Evolutionary conservation across 75 land plant species (phyloP).

Genomic region (Picea glauca): DNA sequence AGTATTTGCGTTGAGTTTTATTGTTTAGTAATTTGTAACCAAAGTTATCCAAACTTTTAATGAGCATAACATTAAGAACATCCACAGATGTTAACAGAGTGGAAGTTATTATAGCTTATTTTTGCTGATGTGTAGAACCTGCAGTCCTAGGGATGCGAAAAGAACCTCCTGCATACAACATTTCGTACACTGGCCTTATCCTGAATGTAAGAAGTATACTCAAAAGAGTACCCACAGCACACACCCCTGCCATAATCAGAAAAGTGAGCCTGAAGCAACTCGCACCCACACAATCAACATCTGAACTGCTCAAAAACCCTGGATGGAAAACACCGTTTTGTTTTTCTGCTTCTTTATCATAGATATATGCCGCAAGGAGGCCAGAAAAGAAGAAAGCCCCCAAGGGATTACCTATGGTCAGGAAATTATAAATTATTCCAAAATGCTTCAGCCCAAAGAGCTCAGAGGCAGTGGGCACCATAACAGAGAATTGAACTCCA

Average conservation of each 20-base stretch:
- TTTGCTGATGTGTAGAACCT: background rate
- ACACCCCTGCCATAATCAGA: constrained; percentile 61
- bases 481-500: constrained; percentile 81
- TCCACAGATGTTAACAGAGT: no score
- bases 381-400: constrained; percentile 89
- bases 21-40: no score
- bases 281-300: constrained; percentile 55
- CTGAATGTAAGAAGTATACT: constrained; percentile 52
- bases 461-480: constrained; percentile 93
- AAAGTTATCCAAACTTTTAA: no score
- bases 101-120: no score
- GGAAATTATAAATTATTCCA: constrained; percentile 89
- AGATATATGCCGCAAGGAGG: constrained; percentile 76
- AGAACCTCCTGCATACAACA: constrained; percentile 72
- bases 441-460: constrained; percentile 90
- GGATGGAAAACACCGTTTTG: constrained; percentile 15
- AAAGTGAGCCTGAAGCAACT: constrained; percentile 80
- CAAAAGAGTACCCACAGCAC: constrained; percentile 60
- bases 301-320: constrained; percentile 1
- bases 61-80: no score
- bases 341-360: constrained; percentile 71
- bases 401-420: constrained; percentile 69
- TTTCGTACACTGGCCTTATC: constrained; percentile 67
- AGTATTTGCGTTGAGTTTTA: no score
- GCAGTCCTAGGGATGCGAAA: constrained; percentile 39